A percentile compares a stretch with the other conserved stretches of the same genome.
phyloP scores from a whole-genome alignment of 148 eudicot genomes.

The Persicaria tinctoria region DNA sequence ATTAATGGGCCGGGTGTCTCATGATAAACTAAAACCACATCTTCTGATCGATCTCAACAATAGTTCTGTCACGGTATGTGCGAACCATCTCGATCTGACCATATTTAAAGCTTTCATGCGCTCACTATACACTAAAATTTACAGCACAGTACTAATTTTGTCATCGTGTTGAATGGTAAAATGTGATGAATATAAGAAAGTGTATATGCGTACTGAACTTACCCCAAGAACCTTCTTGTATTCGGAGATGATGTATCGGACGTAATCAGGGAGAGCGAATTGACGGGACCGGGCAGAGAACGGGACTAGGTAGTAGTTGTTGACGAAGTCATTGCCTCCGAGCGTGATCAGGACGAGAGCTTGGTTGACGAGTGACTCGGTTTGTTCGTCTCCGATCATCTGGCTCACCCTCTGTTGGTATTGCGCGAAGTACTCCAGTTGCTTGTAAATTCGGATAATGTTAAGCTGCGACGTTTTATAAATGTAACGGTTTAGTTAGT shows the following conservation, averaged over 20 bases:
- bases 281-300: constrained; percentile 40
- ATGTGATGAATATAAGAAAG: no score
- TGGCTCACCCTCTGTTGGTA: constrained; percentile 38
- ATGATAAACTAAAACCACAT: neutral
- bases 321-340: constrained; percentile 64
- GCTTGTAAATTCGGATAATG: constrained; percentile 37
- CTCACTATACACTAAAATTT: no score
- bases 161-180: no score
- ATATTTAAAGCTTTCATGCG: neutral
- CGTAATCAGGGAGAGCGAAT: constrained; percentile 34
- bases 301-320: constrained; percentile 51
- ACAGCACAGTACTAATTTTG: no score
- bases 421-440: constrained; percentile 34
- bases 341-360: constrained; percentile 49
- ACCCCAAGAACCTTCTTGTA: constrained; percentile 48
- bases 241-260: constrained; percentile 35
- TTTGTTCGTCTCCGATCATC: constrained; percentile 25
- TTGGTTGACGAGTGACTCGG: constrained; percentile 33
- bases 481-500: neutral
- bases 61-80: no score
- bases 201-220: neutral
- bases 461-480: constrained; percentile 27
- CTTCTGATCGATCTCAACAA: neutral
- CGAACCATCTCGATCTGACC: neutral
- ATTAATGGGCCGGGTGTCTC: no score